Evolutionary conservation across 768 basidiomycete genomes (phyloP).

Genomic region (Lactarius deliciosus): DNA sequence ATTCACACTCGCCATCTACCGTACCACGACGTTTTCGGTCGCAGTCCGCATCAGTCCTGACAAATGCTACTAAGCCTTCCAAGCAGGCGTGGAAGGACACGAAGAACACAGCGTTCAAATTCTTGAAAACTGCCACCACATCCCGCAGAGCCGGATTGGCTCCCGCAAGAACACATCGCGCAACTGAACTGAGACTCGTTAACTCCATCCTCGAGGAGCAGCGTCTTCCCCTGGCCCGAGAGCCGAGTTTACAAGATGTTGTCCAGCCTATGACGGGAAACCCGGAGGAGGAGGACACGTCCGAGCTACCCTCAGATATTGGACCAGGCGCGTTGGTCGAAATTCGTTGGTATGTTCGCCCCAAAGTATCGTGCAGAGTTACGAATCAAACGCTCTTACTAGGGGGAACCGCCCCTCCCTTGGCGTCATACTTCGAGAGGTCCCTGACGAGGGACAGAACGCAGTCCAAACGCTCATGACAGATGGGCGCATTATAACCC

Average conservation of each 20-base stretch:
- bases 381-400: neutral
- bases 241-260: conserved; percentile 3
- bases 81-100: conserved; percentile 4
- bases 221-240: neutral
- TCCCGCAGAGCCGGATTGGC: conserved; percentile 1
- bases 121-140: conserved; percentile 1
- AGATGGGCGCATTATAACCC: conserved; percentile 15
- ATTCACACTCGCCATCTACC: neutral
- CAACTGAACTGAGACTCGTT: conserved; percentile 17
- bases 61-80: conserved; percentile 1
- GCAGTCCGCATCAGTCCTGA: neutral
- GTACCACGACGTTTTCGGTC: conserved; percentile 1
- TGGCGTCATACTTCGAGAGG: conserved; percentile 14
- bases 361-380: neutral
- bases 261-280: neutral
- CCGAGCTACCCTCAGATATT: neutral
- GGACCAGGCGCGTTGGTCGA: conserved; percentile 37
- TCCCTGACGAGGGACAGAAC: conserved; percentile 18
- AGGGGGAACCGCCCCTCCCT: neutral
- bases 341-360: conserved; percentile 33
- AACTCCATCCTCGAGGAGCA: conserved; percentile 19
- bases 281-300: conserved; percentile 1
- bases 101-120: neutral
- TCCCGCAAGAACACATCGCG: conserved; percentile 10
- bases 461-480: conserved; percentile 11